phyloP scores from a whole-genome alignment of 1,284 basidiomycete species.

The Marasmius oreades region DNA sequence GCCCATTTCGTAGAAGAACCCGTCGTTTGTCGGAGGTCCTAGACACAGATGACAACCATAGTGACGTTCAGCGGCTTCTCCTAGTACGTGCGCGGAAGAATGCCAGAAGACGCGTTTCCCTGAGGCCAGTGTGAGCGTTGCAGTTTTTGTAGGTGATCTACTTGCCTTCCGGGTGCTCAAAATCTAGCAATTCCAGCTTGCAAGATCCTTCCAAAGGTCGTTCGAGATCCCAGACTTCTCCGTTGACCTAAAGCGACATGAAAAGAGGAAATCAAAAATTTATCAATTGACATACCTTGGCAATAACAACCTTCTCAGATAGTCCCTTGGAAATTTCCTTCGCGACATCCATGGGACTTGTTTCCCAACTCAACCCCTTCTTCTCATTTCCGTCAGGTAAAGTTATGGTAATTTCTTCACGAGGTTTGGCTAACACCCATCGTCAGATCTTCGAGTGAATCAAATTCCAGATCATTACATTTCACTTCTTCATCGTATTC shows the following conservation, averaged over 20 bases:
- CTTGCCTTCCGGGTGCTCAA: constrained; percentile 89
- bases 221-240: constrained; percentile 91
- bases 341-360: constrained; percentile 92
- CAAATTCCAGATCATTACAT: constrained; percentile 37
- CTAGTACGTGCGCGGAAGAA: constrained; percentile 98
- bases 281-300: constrained; percentile 63
- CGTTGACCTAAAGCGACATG: constrained; percentile 65
- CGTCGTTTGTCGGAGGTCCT: constrained; percentile 96
- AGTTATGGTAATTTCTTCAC: constrained; percentile 82
- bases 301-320: constrained; percentile 89
- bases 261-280: neutral
- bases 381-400: constrained; percentile 85
- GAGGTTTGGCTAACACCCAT: constrained; percentile 65
- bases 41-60: constrained; percentile 98
- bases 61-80: constrained; percentile 94
- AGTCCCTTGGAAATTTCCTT: constrained; percentile 86
- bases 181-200: constrained; percentile 87
- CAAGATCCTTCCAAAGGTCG: constrained; percentile 86
- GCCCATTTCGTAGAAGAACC: constrained; percentile 99
- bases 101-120: constrained; percentile 99
- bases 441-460: neutral
- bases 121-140: constrained; percentile 25
- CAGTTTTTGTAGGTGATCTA: neutral
- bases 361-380: constrained; percentile 91
- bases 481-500: constrained; percentile 83